Evolutionary conservation across 306 rosid genomes (phyloP).

Genomic region (Hippophae rhamnoides): DNA sequence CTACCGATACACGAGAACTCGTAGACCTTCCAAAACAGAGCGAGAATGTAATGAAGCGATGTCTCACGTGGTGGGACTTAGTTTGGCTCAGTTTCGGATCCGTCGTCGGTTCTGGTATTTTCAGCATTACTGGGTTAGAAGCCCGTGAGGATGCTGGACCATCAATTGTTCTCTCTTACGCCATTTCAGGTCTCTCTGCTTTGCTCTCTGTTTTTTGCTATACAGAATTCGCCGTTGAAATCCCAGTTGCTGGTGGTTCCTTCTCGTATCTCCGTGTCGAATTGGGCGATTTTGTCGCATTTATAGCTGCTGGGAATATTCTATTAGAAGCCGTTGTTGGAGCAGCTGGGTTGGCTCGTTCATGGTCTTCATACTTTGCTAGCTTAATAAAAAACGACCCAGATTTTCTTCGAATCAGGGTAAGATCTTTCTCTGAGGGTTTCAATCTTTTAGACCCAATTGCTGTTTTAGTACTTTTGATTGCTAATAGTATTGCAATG

Average conservation of each 20-base stretch:
- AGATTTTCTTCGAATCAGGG: slow-evolving; percentile 46
- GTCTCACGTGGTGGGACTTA: slow-evolving; percentile 85
- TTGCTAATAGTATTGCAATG: slow-evolving; percentile 55
- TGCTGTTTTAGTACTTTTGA: slow-evolving; percentile 54
- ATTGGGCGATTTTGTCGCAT: slow-evolving; percentile 69
- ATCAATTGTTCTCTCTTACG: slow-evolving; percentile 66
- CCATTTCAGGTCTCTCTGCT: slow-evolving; percentile 71
- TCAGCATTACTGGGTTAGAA: slow-evolving; percentile 78
- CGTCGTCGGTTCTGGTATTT: slow-evolving; percentile 76
- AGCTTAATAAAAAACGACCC: slow-evolving; percentile 41
- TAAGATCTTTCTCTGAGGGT: slow-evolving; percentile 32
- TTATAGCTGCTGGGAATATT: slow-evolving; percentile 73
- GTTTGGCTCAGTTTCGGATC: slow-evolving; percentile 84
- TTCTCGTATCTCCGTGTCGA: slow-evolving; percentile 73
- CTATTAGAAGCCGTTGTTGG: slow-evolving; percentile 75
- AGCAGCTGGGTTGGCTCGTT: slow-evolving; percentile 67
- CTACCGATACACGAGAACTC: slow-evolving; percentile 61
- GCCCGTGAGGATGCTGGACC: slow-evolving; percentile 40
- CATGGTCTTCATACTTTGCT: slow-evolving; percentile 81
- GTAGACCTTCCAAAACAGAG: slow-evolving; percentile 55
- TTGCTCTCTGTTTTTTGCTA: slow-evolving; percentile 87
- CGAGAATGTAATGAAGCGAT: slow-evolving; percentile 68
- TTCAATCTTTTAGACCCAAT: slow-evolving; percentile 63
- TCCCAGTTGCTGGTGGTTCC: slow-evolving; percentile 87
- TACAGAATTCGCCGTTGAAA: slow-evolving; percentile 86